Percentiles rank a stretch among this genome's conserved stretches.
Conservation (phyloP, 768 basidiomycete genomes). For the Kwoniella sp. region DNA sequence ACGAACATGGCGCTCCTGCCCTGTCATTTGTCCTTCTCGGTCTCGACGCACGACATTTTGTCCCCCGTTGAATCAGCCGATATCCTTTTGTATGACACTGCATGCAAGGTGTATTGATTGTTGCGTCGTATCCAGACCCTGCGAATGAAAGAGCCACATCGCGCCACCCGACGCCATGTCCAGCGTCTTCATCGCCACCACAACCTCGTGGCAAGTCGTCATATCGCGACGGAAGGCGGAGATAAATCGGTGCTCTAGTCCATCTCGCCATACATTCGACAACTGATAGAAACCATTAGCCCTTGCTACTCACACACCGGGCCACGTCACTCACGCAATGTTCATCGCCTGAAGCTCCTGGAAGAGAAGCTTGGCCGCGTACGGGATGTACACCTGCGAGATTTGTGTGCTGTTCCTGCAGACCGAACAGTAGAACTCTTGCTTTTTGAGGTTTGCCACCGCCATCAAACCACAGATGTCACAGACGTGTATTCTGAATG, state of each 20-base stretch:
- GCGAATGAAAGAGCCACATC: no score
- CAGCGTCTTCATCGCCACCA: no score
- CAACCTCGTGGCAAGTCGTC: no score
- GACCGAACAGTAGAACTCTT: slow-evolving; percentile 95
- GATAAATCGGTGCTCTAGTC: slow-evolving; percentile 28
- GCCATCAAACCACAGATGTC: slow-evolving; percentile 83
- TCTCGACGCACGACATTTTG: no score
- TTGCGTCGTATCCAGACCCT: no score
- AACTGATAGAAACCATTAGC: not conserved
- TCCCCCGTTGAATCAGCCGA: no score
- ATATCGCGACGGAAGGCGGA: no score
- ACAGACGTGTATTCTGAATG: slow-evolving; percentile 40
- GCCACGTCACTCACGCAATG: slow-evolving; percentile 34
- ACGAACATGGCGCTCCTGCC: no score
- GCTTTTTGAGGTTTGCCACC: slow-evolving; percentile 98
- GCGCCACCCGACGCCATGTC: no score
- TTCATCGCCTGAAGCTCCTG: slow-evolving; percentile 58
- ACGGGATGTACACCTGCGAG: slow-evolving; percentile 64
- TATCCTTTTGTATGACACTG: no score
- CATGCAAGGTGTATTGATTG: no score
- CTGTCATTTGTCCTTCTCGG: no score
- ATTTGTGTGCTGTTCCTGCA: slow-evolving; percentile 96
- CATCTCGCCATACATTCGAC: slow-evolving; percentile 36
- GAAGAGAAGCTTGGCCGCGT: slow-evolving; percentile 93
- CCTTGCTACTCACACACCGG: not conserved